Percentiles rank a stretch among this genome's conserved stretches.
Conservation (phyloP, 768 basidiomycete genomes). For the Mycena rosella region DNA sequence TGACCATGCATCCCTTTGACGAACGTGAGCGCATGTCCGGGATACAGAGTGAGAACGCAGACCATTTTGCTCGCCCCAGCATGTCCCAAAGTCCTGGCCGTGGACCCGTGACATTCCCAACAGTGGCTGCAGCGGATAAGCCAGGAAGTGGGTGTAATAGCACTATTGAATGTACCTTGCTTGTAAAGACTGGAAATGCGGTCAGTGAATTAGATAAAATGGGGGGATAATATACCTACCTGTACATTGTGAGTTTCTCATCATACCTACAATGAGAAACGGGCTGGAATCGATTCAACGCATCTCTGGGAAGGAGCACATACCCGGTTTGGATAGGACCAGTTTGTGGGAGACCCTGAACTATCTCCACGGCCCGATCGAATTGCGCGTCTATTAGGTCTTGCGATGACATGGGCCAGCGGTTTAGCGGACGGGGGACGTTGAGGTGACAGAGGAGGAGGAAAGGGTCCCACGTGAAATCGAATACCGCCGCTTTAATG, state of each 20-base stretch:
- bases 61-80: constrained; percentile 96
- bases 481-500: too few species aligned
- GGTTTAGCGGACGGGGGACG: neutral
- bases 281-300: neutral
- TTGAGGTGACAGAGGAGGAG: too few species aligned
- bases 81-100: constrained; percentile 93
- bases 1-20: constrained; percentile 92
- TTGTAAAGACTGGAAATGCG: constrained; percentile 79
- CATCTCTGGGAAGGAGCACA: neutral
- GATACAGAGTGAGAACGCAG: neutral
- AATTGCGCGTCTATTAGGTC: constrained; percentile 87
- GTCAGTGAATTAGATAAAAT: constrained; percentile 5
- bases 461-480: neutral
- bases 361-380: constrained; percentile 93
- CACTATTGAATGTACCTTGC: constrained; percentile 73
- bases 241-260: constrained; percentile 95
- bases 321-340: constrained; percentile 92
- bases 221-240: constrained; percentile 56
- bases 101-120: constrained; percentile 84
- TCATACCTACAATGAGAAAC: constrained; percentile 70
- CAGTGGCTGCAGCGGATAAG: constrained; percentile 73
- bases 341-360: constrained; percentile 92
- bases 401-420: constrained; percentile 58
- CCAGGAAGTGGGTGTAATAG: constrained; percentile 16
- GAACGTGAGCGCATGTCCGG: constrained; percentile 6